Base-by-base conservation (phyloP, 352 stramenopile species). In the Phytophthora pistaciae region DNA sequence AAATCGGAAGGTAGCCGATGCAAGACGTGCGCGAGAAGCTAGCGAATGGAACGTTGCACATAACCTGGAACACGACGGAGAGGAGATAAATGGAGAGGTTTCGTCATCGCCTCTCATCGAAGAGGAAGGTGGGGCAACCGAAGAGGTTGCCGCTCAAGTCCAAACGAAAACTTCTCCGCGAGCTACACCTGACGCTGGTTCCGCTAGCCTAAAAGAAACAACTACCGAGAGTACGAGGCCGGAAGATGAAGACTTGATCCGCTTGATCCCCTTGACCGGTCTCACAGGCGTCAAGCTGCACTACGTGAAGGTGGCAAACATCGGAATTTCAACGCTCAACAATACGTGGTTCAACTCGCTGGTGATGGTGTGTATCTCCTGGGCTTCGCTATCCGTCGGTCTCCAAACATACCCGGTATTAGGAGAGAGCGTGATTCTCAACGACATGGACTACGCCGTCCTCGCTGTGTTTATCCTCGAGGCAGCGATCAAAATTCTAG, bases 381-480 rank as follows among this genome's bases (percentile, higher is more conserved):
- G 87, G 83, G 89, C 90, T 9, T 91, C 85, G 29, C 76, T 95
- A 9, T 92, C 91, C 0, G 88, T 97, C 16, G 90, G 90, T 0
- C 62, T 97, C 0, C 89, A 96, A 60, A 97, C 88, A 31, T 95
- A 96, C 53, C 70, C 84, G 5, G 50, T 68, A 4, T 75, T 92
- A 14, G 66, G 76, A 8, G 60, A 62, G 27, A 91, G 74, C 25
- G 20, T 64, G 0, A 65, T 88, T 23, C 60, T 96, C 10, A 83
- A 93, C 54, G 56, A 84, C 38, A 58, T 97, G 60, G 88, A 97
- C 66, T 79, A 85, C 3, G 54, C 71, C 7, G 85, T 96, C 0
- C 79, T 95, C 10, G 57, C 79, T 9, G 75, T 94, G 5, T 97
- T 96, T 68, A 94, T 91, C 33, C 68, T 93, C 14, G 90, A 97